A percentile compares a stretch with the other conserved stretches of the same genome.
Conservation (phyloP, 1,284 basidiomycete genomes). For the Cryptococcus sp. region DNA sequence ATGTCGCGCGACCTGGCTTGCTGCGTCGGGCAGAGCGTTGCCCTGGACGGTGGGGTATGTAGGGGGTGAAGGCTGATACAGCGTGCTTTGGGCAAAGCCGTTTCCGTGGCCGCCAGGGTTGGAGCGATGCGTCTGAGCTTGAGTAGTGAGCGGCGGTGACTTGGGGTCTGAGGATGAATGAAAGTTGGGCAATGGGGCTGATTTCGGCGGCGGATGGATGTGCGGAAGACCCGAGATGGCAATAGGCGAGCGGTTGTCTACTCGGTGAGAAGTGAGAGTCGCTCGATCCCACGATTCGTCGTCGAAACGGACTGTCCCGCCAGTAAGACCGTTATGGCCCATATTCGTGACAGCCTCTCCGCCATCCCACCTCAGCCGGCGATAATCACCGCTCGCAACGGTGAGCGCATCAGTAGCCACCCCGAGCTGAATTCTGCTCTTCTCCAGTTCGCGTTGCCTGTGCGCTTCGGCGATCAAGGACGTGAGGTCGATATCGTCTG, state of each 20-base stretch:
- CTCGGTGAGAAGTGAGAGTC: neutral
- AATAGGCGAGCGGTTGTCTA: slow-evolving; percentile 17
- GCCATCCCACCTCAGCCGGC: neutral
- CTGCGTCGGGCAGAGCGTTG: slow-evolving; percentile 13
- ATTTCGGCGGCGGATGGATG: neutral
- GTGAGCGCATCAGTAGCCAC: neutral
- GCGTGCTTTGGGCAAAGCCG: neutral
- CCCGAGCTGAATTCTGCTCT: neutral
- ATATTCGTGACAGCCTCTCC: no score
- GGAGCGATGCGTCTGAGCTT: neutral
- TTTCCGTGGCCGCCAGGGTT: neutral
- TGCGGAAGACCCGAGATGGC: slow-evolving; percentile 6
- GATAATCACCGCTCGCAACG: neutral
- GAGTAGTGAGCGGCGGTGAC: slow-evolving; percentile 2
- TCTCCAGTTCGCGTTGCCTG: slow-evolving; percentile 17
- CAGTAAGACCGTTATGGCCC: neutral
- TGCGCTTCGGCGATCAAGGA: slow-evolving; percentile 30
- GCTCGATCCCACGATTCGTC: slow-evolving; percentile 13
- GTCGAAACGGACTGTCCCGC: slow-evolving; percentile 9
- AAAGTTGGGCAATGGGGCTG: slow-evolving; percentile 12
- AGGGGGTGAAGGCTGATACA: neutral
- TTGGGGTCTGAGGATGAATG: slow-evolving; percentile 9
- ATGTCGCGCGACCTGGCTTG: slow-evolving; percentile 24
- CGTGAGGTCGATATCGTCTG: slow-evolving; percentile 27
- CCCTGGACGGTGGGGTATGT: neutral